Evolutionary conservation across 805 yeast genomes (phyloP).

Genomic region (Maudiozyma pseudohumilis): DNA sequence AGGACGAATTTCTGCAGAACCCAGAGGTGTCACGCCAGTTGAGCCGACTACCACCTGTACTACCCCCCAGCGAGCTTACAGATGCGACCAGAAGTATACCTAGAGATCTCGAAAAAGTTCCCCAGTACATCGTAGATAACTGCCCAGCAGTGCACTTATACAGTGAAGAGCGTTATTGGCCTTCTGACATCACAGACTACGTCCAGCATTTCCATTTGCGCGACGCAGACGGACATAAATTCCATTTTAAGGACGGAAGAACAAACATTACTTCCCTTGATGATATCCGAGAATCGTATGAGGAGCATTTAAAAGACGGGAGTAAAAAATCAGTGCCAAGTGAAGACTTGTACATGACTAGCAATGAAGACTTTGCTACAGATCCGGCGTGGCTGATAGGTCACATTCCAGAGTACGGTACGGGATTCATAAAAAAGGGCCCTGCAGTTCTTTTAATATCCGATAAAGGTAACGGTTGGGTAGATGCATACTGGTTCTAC

Average conservation of each 20-base stretch:
- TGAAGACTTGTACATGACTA: conserved; percentile 38
- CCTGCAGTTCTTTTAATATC: conserved; percentile 76
- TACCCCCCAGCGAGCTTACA: conserved; percentile 19
- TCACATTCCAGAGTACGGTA: conserved; percentile 53
- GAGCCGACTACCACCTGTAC: conserved; percentile 17
- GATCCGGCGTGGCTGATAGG: conserved; percentile 87
- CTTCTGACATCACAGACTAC: conserved; percentile 66
- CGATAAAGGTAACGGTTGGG: conserved; percentile 89
- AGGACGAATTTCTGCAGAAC: conserved; percentile 3
- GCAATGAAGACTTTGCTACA: conserved; percentile 58
- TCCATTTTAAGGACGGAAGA: conserved; percentile 9
- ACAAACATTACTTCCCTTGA: conserved; percentile 3
- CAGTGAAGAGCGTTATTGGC: conserved; percentile 80
- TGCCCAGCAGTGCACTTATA: conserved; percentile 79
- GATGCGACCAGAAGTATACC: conserved; percentile 23
- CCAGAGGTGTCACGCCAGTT: background rate
- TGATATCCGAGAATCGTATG: background rate
- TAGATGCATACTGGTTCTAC: conserved; percentile 92
- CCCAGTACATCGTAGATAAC: conserved; percentile 50
- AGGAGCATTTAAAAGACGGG: conserved; percentile 5
- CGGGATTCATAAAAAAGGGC: conserved; percentile 63
- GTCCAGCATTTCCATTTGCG: conserved; percentile 56
- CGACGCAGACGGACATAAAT: conserved; percentile 36
- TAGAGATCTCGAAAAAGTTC: conserved; percentile 40
- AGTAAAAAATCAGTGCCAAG: conserved; percentile 13